phyloP scores from a whole-genome alignment of 495 filamentous ascomycete genomes.

The Tuber calosporum region DNA sequence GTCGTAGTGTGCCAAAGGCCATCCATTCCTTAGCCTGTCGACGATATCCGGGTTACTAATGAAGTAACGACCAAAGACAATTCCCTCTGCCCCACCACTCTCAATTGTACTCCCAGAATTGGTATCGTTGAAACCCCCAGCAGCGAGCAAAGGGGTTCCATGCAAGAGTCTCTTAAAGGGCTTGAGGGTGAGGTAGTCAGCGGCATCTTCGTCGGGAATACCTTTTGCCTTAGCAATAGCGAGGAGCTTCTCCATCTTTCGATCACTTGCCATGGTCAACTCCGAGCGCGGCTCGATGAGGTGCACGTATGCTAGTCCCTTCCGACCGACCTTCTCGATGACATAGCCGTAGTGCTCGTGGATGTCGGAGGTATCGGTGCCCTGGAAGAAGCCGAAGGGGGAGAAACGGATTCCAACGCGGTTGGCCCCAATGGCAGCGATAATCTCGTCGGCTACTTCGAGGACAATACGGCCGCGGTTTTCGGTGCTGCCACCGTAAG shows the following conservation, averaged over 20 bases:
- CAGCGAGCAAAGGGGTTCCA: slow-evolving; percentile 54
- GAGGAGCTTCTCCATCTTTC: slow-evolving; percentile 41
- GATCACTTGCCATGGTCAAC: slow-evolving; percentile 39
- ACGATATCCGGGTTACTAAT: slow-evolving; percentile 66
- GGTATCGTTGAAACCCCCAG: slow-evolving; percentile 55
- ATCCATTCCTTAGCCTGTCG: slow-evolving; percentile 54
- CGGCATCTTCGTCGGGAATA: slow-evolving; percentile 43
- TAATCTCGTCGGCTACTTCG: slow-evolving; percentile 58
- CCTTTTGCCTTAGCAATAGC: slow-evolving; percentile 43
- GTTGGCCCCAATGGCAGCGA: slow-evolving; percentile 57
- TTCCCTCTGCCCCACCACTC: slow-evolving; percentile 49
- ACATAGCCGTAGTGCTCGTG: slow-evolving; percentile 58
- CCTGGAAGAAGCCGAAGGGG: slow-evolving; percentile 61
- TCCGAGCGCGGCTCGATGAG: slow-evolving; percentile 52
- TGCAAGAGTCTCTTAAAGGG: slow-evolving; percentile 50
- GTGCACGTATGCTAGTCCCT: slow-evolving; percentile 62
- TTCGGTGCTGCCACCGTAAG: slow-evolving; percentile 65
- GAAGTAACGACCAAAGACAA: slow-evolving; percentile 59
- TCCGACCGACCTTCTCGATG: slow-evolving; percentile 48
- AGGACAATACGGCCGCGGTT: slow-evolving; percentile 59
- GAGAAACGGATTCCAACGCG: slow-evolving; percentile 57
- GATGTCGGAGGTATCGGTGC: slow-evolving; percentile 54
- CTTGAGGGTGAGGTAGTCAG: slow-evolving; percentile 48
- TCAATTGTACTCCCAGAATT: slow-evolving; percentile 52
- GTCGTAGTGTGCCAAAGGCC: slow-evolving; percentile 54